These are phyloP conservation scores for Fusarium concolor DNA, from an alignment of 2,329 filamentous ascomycete species.

Conservation along the genomic window DNA sequence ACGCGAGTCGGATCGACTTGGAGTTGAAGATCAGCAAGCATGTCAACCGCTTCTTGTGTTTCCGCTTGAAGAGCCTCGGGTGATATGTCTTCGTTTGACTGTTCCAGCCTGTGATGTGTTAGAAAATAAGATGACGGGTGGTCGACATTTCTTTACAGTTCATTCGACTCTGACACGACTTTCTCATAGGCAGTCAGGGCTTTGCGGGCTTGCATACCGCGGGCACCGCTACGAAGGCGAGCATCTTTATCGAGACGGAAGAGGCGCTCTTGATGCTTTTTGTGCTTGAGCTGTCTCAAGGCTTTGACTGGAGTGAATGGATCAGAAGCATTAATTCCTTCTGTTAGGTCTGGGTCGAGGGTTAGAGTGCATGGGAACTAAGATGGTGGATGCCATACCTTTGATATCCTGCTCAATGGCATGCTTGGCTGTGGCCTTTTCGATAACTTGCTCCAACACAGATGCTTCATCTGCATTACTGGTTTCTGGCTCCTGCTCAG, in stretches of 20 bases:
- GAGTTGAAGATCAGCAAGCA: constrained; percentile 75
- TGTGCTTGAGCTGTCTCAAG: constrained; percentile 71
- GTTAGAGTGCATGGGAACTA: not conserved
- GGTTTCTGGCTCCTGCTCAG: constrained; percentile 41
- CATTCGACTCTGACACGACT: constrained; percentile 67
- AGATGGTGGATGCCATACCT: constrained; percentile 51
- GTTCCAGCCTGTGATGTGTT: constrained; percentile 54
- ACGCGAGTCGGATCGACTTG: constrained; percentile 75
- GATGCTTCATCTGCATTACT: constrained; percentile 45
- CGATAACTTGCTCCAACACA: constrained; percentile 76
- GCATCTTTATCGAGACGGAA: constrained; percentile 81
- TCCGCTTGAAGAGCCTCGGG: constrained; percentile 69
- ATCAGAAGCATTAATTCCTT: constrained; percentile 68
- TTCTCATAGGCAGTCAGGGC: constrained; percentile 76
- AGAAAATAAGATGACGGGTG: not conserved
- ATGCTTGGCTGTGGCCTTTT: constrained; percentile 67
- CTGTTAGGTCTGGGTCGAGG: constrained; percentile 61
- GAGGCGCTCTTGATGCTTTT: constrained; percentile 70
- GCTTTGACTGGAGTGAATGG: constrained; percentile 68
- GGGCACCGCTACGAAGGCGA: constrained; percentile 76
- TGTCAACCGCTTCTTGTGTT: constrained; percentile 75
- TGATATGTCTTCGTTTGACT: constrained; percentile 68
- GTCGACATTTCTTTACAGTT: constrained; percentile 54
- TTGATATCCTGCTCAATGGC: constrained; percentile 70
- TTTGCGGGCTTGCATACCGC: constrained; percentile 82